These are phyloP conservation scores for Boletus rubescentipes DNA, from an alignment of 768 basidiomycete genomes.

Conservation along the genomic window DNA sequence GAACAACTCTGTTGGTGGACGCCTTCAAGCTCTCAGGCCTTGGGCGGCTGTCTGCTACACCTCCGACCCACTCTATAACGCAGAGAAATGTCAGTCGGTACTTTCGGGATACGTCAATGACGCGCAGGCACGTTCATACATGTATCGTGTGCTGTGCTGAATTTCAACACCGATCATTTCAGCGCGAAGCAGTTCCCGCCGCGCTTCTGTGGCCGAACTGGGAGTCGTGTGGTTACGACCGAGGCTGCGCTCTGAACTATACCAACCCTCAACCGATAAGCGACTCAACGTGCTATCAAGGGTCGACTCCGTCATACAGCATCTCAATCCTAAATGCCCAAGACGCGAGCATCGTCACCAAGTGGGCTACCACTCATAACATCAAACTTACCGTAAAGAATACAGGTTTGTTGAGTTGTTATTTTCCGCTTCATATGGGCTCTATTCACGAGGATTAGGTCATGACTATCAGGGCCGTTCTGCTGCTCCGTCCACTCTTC, in stretches of 20 bases:
- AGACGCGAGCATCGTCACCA: slow-evolving; percentile 20
- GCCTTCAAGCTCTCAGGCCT: slow-evolving; percentile 18
- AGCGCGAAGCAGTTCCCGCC: slow-evolving; percentile 20
- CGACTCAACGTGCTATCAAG: slow-evolving; percentile 15
- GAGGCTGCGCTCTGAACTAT: slow-evolving; percentile 22
- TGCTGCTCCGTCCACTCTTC: slow-evolving; percentile 24
- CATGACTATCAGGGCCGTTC: slow-evolving; percentile 26
- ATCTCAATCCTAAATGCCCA: slow-evolving; percentile 15
- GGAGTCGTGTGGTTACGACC: slow-evolving; percentile 19
- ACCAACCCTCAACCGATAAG: slow-evolving; percentile 16
- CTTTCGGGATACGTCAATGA: slow-evolving; percentile 16
- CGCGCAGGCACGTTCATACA: slow-evolving; percentile 8
- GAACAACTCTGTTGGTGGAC: slow-evolving; percentile 17
- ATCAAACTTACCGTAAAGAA: slow-evolving; percentile 25
- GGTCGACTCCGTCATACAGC: slow-evolving; percentile 22
- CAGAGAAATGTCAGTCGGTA: slow-evolving; percentile 14
- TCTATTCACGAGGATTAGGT: slow-evolving; percentile 7
- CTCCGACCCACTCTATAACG: slow-evolving; percentile 18
- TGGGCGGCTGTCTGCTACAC: slow-evolving; percentile 25
- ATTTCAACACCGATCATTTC: not conserved
- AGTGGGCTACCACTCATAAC: slow-evolving; percentile 19
- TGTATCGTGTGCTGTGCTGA: not conserved
- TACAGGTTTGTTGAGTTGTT: slow-evolving; percentile 16
- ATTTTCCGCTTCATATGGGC: not conserved
- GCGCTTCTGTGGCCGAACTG: slow-evolving; percentile 26